Conservation (phyloP, 495 filamentous ascomycete species). For the Talaromyces stipitatus region DNA sequence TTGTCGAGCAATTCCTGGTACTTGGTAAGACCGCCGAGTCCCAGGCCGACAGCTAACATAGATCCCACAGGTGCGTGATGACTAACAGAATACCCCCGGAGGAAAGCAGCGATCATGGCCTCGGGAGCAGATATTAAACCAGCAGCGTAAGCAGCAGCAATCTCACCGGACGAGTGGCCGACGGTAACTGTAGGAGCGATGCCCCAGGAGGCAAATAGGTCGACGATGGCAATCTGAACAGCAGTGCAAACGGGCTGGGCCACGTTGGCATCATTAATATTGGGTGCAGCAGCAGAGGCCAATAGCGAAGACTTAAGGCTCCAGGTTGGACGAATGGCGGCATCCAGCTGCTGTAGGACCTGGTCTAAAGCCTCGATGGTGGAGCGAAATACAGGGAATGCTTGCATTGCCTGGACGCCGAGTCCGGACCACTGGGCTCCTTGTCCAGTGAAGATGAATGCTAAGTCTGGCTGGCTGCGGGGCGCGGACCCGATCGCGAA, state of each 20-base stretch:
- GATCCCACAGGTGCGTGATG: background rate
- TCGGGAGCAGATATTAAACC: conserved; percentile 10
- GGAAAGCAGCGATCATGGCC: conserved; percentile 21
- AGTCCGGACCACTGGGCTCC: conserved; percentile 24
- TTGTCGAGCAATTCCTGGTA: background rate
- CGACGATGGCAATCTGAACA: conserved; percentile 22
- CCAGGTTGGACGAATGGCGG: conserved; percentile 36
- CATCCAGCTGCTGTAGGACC: conserved; percentile 24
- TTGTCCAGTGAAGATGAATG: conserved; percentile 29
- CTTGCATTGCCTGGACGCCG: conserved; percentile 18
- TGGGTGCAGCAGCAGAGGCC: background rate
- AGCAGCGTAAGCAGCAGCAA: conserved; percentile 26
- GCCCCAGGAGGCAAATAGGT: conserved; percentile 17
- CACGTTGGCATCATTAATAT: conserved; percentile 8
- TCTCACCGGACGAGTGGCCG: conserved; percentile 30
- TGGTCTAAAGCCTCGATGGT: conserved; percentile 35
- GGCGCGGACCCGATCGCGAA: background rate
- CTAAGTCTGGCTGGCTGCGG: conserved; percentile 14
- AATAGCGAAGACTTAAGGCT: conserved; percentile 23
- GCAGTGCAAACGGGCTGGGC: conserved; percentile 20
- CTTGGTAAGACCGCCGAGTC: background rate
- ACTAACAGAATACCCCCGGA: conserved; percentile 12
- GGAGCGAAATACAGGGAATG: conserved; percentile 6
- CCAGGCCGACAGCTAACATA: conserved; percentile 17
- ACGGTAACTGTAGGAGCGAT: conserved; percentile 11